Evolutionary conservation across 2,329 filamentous ascomycete species (phyloP).

Genomic region (Neocucurbitaria cava): DNA sequence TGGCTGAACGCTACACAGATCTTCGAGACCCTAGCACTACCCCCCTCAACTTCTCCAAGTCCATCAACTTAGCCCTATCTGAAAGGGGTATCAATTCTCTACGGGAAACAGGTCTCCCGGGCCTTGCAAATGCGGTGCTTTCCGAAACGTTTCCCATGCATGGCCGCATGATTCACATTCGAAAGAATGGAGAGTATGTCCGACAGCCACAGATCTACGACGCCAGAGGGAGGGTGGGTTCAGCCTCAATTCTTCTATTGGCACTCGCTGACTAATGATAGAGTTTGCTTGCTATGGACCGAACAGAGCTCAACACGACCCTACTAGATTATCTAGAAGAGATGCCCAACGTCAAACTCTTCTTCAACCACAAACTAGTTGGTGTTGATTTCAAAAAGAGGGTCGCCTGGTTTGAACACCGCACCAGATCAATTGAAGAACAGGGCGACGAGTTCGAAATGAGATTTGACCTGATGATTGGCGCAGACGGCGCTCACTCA

Average conservation of each 20-base stretch:
- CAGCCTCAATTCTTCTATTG: neutral
- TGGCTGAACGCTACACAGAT: constrained; percentile 63
- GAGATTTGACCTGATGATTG: constrained; percentile 90
- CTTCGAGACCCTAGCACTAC: constrained; percentile 81
- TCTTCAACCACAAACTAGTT: constrained; percentile 92
- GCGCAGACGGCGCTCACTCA: constrained; percentile 94
- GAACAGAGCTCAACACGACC: constrained; percentile 80
- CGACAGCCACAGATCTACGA: constrained; percentile 90
- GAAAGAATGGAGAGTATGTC: constrained; percentile 69
- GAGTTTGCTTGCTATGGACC: constrained; percentile 86
- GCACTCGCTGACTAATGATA: constrained; percentile 47
- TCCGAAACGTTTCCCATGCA: constrained; percentile 87
- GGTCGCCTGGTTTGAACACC: constrained; percentile 85
- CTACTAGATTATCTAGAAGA: constrained; percentile 83
- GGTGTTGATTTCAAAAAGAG: constrained; percentile 82
- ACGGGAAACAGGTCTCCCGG: constrained; percentile 69
- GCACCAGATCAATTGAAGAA: constrained; percentile 32
- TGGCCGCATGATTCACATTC: constrained; percentile 94
- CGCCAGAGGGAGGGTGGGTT: constrained; percentile 77
- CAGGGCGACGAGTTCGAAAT: constrained; percentile 73
- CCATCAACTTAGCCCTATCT: constrained; percentile 96
- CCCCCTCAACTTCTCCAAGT: constrained; percentile 94
- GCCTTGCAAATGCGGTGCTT: constrained; percentile 76
- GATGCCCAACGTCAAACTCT: constrained; percentile 87
- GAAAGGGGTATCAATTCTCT: constrained; percentile 93